Evolutionary conservation across 768 basidiomycete genomes (phyloP).

Genomic region (Ramaria rubella): DNA sequence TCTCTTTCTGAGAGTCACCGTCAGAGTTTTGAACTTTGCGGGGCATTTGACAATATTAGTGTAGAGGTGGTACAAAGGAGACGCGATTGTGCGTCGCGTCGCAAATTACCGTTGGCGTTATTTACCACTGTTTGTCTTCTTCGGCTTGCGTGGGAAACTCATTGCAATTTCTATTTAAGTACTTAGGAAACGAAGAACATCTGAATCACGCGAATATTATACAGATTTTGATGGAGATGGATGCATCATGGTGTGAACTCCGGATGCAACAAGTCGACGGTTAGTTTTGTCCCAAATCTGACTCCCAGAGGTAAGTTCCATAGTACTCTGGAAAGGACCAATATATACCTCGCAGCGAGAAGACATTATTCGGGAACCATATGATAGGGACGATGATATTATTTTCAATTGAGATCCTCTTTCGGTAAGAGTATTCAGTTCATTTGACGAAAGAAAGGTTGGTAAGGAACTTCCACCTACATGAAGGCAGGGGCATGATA

Average conservation of each 20-base stretch:
- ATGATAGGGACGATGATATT: background rate
- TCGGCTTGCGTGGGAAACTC: no score
- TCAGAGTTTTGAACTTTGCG: constrained; percentile 16
- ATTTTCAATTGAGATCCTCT: constrained; percentile 6
- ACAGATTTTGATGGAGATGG: constrained; percentile 3
- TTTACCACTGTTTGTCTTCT: background rate
- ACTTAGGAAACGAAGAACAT: background rate
- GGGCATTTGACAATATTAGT: constrained; percentile 20
- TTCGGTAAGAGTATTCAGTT: background rate
- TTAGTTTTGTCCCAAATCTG: constrained; percentile 1
- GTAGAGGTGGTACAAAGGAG: background rate
- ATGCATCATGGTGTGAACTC: constrained; percentile 10
- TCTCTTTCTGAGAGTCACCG: constrained; percentile 28
- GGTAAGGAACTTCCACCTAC: background rate
- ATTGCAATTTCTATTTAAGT: background rate
- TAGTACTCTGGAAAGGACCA: background rate
- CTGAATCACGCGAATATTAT: background rate
- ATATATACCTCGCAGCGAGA: constrained; percentile 11
- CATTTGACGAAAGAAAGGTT: background rate
- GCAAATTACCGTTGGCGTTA: background rate
- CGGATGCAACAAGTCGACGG: constrained; percentile 2
- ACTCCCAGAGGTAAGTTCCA: background rate
- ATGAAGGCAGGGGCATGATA: constrained; percentile 6
- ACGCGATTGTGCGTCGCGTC: background rate
- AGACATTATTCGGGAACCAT: constrained; percentile 5